Conservation (phyloP, 192 early-diverging fungal genomes). For the Backusella macrospora region DNA sequence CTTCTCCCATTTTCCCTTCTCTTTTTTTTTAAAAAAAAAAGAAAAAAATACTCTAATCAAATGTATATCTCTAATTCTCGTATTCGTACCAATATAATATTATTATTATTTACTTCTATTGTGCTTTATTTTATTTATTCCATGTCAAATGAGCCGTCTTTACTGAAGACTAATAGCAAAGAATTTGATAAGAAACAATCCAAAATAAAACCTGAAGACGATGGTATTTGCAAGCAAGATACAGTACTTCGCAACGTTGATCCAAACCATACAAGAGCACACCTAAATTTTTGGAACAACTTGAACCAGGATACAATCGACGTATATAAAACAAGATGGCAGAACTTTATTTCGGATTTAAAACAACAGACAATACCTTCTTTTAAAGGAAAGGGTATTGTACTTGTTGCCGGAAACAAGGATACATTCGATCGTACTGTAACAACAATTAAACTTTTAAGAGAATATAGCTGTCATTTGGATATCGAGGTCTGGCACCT, state of each 20-base stretch:
- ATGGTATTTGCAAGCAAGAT: constrained; percentile 1
- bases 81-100: neutral
- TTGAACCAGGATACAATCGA: constrained; percentile 8
- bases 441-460: constrained; percentile 30
- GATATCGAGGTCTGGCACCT: constrained; percentile 41
- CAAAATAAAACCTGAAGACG: neutral
- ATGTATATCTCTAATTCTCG: neutral
- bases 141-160: neutral
- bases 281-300: constrained; percentile 29
- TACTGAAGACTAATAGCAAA: neutral
- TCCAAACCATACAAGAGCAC: constrained; percentile 32
- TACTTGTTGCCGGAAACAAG: constrained; percentile 38
- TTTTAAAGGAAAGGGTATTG: constrained; percentile 35
- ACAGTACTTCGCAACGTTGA: constrained; percentile 34
- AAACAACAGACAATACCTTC: neutral
- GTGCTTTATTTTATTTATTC: constrained; percentile 1
- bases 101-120: neutral
- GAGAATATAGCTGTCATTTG: constrained; percentile 22
- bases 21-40: neutral
- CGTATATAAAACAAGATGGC: constrained; percentile 30
- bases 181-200: neutral
- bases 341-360: constrained; percentile 19
- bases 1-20: neutral
- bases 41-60: neutral
- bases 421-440: constrained; percentile 32